Evolutionary conservation across 106 monocot genomes (phyloP).

Genomic region (Xerophyta viscosa): DNA sequence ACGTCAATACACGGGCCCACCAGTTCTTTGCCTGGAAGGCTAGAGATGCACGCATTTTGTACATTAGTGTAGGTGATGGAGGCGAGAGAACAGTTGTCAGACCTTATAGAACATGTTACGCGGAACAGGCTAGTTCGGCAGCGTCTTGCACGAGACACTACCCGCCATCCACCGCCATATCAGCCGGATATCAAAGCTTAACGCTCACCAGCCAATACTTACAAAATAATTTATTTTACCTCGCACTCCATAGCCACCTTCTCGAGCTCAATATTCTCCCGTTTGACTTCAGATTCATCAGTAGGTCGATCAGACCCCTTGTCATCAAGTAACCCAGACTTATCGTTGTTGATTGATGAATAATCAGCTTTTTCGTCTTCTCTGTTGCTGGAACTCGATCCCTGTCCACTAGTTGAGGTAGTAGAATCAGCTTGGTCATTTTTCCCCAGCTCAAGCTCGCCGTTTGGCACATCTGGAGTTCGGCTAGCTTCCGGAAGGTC

Average conservation of each 20-base stretch:
- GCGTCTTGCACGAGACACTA: too few species aligned
- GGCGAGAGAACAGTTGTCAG: constrained; percentile 7
- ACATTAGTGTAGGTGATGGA: not conserved
- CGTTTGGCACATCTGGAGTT: constrained; percentile 16
- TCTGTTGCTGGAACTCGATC: not conserved
- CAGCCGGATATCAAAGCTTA: not conserved
- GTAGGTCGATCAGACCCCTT: not conserved
- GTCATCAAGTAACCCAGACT: too few species aligned
- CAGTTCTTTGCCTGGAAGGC: not conserved
- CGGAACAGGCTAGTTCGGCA: constrained; percentile 1
- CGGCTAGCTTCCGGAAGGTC: constrained; percentile 1
- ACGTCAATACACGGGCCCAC: not conserved
- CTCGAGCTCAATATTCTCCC: not conserved
- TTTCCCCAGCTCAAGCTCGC: constrained; percentile 7
- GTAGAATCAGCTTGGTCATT: not conserved
- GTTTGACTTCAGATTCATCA: not conserved
- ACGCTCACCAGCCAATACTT: not conserved
- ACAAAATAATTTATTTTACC: not conserved
- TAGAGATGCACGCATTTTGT: constrained; percentile 8
- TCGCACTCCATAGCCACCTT: not conserved
- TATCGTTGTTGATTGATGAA: not conserved
- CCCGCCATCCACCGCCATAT: too few species aligned
- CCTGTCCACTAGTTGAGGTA: not conserved
- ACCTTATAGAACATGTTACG: not conserved
- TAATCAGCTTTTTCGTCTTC: not conserved